Conservation (phyloP, 805 yeast species). For the Grigorovia yakushimaensis region DNA sequence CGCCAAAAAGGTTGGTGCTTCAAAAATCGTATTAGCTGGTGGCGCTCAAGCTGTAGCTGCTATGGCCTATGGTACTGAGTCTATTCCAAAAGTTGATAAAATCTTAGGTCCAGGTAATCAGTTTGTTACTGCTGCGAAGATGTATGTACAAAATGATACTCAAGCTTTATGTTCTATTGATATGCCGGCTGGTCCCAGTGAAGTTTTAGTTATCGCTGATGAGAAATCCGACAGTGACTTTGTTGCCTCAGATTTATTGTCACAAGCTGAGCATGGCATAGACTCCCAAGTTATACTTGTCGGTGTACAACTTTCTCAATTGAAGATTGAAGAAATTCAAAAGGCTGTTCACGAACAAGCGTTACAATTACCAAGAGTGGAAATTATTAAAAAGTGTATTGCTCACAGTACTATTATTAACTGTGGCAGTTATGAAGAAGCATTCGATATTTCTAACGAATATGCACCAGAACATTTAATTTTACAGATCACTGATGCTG, state of each 20-base stretch:
- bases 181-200: constrained; percentile 99
- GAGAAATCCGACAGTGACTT: constrained; percentile 81
- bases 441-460: constrained; percentile 74
- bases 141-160: constrained; percentile 93
- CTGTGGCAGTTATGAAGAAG: constrained; percentile 65
- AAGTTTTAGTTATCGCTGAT: constrained; percentile 93
- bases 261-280: constrained; percentile 98
- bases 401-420: constrained; percentile 78
- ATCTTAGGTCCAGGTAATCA: constrained; percentile 98
- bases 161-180: constrained; percentile 92
- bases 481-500: constrained; percentile 76
- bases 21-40: constrained; percentile 86
- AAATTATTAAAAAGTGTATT: constrained; percentile 84
- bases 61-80: constrained; percentile 95
- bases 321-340: constrained; percentile 60
- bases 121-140: constrained; percentile 98
- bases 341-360: constrained; percentile 83
- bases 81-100: constrained; percentile 89
- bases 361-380: constrained; percentile 74
- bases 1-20: constrained; percentile 91
- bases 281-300: constrained; percentile 94
- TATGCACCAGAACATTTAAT: constrained; percentile 98
- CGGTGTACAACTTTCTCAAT: constrained; percentile 60
- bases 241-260: constrained; percentile 91
- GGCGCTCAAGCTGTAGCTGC: constrained; percentile 99